A percentile compares a stretch with the other conserved stretches of the same genome.
phyloP scores from a whole-genome alignment of 768 basidiomycete species.

The Pilatotrama ljubarskyi region DNA sequence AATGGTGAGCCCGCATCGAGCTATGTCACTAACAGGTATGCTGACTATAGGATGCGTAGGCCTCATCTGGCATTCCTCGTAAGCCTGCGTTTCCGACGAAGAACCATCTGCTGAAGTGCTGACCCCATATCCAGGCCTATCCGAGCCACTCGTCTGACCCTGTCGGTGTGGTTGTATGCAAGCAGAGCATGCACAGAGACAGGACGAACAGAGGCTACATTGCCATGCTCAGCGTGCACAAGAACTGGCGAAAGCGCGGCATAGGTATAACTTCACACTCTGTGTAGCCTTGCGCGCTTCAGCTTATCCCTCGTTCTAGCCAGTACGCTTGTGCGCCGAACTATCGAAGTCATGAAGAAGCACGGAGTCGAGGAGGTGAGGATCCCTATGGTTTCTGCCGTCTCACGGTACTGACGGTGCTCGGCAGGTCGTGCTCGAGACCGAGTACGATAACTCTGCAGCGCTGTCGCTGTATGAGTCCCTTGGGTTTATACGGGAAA shows the following conservation, averaged over 20 bases:
- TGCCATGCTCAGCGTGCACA: slow-evolving; percentile 93
- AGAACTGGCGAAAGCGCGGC: slow-evolving; percentile 83
- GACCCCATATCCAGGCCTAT: slow-evolving; percentile 50
- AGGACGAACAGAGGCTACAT: slow-evolving; percentile 89
- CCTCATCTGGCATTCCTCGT: slow-evolving; percentile 87
- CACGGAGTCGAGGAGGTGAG: slow-evolving; percentile 85
- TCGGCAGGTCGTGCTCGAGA: slow-evolving; percentile 86
- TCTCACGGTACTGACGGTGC: neutral
- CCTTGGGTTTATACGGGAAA: slow-evolving; percentile 94
- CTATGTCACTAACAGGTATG: neutral
- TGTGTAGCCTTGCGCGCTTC: neutral
- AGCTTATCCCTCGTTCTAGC: slow-evolving; percentile 53
- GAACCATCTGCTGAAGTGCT: slow-evolving; percentile 27
- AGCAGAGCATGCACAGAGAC: slow-evolving; percentile 86
- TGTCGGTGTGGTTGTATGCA: slow-evolving; percentile 94
- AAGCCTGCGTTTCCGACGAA: slow-evolving; percentile 16
- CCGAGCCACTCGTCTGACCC: slow-evolving; percentile 55
- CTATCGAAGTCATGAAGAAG: slow-evolving; percentile 81
- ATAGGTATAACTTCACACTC: slow-evolving; percentile 67
- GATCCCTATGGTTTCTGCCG: slow-evolving; percentile 10
- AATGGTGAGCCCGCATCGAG: slow-evolving; percentile 65
- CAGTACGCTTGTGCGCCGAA: slow-evolving; percentile 78
- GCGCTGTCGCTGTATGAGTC: slow-evolving; percentile 89
- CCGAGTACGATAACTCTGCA: slow-evolving; percentile 89
- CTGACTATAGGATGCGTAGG: slow-evolving; percentile 51